A percentile compares a stretch with the other conserved stretches of the same genome.
These are phyloP conservation scores for Monosporascus cannonballus DNA, from an alignment of 2,329 filamentous ascomycete species.

Conservation along the genomic window DNA sequence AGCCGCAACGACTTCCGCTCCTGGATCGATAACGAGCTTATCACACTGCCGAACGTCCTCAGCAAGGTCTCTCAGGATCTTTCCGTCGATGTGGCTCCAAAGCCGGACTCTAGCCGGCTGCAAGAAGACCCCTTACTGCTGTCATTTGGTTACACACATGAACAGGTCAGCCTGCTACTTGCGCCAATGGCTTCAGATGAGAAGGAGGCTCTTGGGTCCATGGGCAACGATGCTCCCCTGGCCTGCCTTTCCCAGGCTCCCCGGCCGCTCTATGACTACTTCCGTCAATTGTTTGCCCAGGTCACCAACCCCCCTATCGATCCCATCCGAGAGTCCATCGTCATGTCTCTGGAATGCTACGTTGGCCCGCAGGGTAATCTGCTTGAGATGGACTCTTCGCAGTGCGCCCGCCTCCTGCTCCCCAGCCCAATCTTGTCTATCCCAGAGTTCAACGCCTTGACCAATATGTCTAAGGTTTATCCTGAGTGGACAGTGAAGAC, in stretches of 20 bases:
- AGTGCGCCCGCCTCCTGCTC: constrained; percentile 79
- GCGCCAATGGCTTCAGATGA: constrained; percentile 96
- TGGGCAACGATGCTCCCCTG: constrained; percentile 94
- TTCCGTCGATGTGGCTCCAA: constrained; percentile 55
- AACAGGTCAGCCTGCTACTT: constrained; percentile 87
- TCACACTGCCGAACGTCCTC: constrained; percentile 72
- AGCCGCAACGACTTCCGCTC: constrained; percentile 78
- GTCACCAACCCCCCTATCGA: constrained; percentile 98
- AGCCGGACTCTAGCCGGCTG: constrained; percentile 62
- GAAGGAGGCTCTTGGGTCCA: constrained; percentile 93
- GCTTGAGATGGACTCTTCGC: constrained; percentile 84
- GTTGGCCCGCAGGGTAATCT: constrained; percentile 94
- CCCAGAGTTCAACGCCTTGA: constrained; percentile 83
- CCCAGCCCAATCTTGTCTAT: constrained; percentile 86
- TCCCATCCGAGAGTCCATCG: constrained; percentile 92
- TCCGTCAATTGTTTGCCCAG: constrained; percentile 94
- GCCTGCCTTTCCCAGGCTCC: constrained; percentile 88
- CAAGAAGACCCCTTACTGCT: constrained; percentile 81
- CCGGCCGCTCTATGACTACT: constrained; percentile 89
- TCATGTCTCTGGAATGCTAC: constrained; percentile 97
- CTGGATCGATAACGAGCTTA: constrained; percentile 81
- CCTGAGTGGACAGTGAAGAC: constrained; percentile 80
- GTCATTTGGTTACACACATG: constrained; percentile 89
- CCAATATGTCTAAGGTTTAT: constrained; percentile 67
- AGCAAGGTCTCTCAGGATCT: constrained; percentile 53